Evolutionary conservation across 805 yeast species (phyloP), one percentile per base, ranked within the genome.

Genomic region (Ogataea haglerorum): DNA sequence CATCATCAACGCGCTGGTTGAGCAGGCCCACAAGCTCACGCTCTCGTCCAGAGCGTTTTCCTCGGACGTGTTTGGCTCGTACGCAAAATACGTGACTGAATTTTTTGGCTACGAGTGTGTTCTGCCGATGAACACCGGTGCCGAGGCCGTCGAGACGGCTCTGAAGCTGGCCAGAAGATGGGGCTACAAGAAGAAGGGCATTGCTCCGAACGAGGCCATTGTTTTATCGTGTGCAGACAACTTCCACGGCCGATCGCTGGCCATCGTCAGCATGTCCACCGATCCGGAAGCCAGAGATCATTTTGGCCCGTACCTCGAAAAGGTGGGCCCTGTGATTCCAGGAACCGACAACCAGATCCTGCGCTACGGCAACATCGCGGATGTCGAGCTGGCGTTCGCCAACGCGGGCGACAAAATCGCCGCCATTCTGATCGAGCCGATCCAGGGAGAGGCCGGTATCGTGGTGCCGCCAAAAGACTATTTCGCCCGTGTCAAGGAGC

Each of bases 361-460:
- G 60, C 78, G 96, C 64, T 90, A 85, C 65, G 96, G 96, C 59
- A 76, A 72, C 46, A 78, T 87, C 57, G 95, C 79, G 60, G 97
- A 91, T 60, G 79, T 91, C 38, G 89, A 88, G 65, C 71, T 72
- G 52, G 96, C 95, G 2, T 80, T 90, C 56, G 69, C 73, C 50
- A 76, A 76, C 42, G 88, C 91, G 17, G 96, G 96, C 49, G 91
- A 85, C 62, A 82, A 80, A 61, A 80, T 91, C 50, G 95, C 96
- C 32, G 98, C 96, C 30, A 77, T 91, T 51, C 69, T 91, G 49
- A 77, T 91, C 54, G 98, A 91, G 69, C 97, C 97, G 48, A 90
- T 90, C 58, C 98, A 91, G 65, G 98, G 98, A 63, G 98, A 91
- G 65, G 98, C 98, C 24, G 98, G 98, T 53, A 91, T 91, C 51